Conservation (phyloP, 2,329 filamentous ascomycete species). For the Triangularia verruculosa region DNA sequence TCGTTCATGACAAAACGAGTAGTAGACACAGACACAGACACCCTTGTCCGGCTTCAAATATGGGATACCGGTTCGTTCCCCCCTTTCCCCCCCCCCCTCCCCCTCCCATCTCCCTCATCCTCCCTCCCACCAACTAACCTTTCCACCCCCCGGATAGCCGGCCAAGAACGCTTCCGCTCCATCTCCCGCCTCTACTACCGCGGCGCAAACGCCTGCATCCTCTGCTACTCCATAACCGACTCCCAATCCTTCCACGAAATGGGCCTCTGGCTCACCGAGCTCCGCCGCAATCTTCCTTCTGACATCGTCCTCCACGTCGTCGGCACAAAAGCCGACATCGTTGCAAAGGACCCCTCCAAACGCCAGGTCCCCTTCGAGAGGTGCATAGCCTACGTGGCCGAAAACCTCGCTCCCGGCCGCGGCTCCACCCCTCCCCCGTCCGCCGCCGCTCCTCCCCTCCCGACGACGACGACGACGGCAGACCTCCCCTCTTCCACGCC, state of each 20-base stretch:
- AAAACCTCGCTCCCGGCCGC: constrained; percentile 75
- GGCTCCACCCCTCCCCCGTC: constrained; percentile 66
- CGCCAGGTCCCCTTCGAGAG: constrained; percentile 90
- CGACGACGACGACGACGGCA: constrained; percentile 7
- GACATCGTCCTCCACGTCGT: constrained; percentile 92
- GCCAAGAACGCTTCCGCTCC: constrained; percentile 90
- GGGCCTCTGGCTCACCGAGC: constrained; percentile 84
- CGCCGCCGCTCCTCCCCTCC: constrained; percentile 42
- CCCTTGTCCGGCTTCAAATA: constrained; percentile 85
- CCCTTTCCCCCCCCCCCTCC: constrained; percentile 10
- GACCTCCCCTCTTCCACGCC: neutral
- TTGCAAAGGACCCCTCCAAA: constrained; percentile 73
- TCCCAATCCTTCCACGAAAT: constrained; percentile 84
- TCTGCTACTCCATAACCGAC: constrained; percentile 93
- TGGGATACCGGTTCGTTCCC: constrained; percentile 74
- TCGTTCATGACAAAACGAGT: constrained; percentile 78
- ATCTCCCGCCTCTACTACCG: constrained; percentile 96
- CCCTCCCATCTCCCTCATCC: constrained; percentile 11
- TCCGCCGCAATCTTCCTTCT: constrained; percentile 71
- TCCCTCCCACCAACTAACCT: constrained; percentile 3
- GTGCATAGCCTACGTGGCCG: constrained; percentile 92
- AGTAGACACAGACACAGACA: constrained; percentile 79
- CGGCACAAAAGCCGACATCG: constrained; percentile 88
- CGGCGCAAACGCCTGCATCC: constrained; percentile 87
- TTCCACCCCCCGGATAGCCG: constrained; percentile 51